Evolutionary conservation across 371 early-diverging fungal species (phyloP).

Genomic region (Lichtheimia hyalospora): DNA sequence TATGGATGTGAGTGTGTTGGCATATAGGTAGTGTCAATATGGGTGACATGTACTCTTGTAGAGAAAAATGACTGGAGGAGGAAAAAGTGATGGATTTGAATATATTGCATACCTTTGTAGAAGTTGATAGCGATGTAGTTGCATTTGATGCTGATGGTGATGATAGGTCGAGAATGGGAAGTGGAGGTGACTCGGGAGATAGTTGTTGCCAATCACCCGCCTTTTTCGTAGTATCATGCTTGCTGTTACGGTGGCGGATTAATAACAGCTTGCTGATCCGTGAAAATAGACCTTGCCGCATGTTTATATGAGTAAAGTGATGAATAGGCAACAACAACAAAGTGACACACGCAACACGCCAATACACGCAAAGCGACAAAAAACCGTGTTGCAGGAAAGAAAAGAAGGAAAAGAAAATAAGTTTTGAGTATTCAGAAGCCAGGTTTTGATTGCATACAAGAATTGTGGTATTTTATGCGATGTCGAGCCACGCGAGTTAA

Average conservation of each 20-base stretch:
- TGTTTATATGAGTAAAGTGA: background rate
- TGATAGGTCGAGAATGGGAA: background rate
- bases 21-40: background rate
- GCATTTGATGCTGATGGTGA: background rate
- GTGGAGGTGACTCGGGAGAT: constrained; percentile 8
- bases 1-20: background rate
- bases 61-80: background rate
- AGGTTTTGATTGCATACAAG: background rate
- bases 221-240: background rate
- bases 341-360: background rate
- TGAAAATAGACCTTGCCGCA: background rate
- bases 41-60: background rate
- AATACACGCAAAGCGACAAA: background rate
- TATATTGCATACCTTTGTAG: background rate
- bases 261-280: background rate
- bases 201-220: constrained; percentile 8
- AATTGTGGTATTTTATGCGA: constrained; percentile 3
- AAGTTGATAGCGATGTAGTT: background rate
- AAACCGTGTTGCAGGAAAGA: background rate
- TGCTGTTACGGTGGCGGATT: background rate
- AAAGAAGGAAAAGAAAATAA: background rate
- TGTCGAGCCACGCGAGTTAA: constrained; percentile 7
- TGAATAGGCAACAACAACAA: background rate
- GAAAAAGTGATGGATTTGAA: background rate
- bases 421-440: background rate